Percentiles rank a stretch among this genome's conserved stretches.
These are phyloP conservation scores for Pseudofabraea citricarpa DNA, from an alignment of 2,329 filamentous ascomycete genomes.

Conservation along the genomic window DNA sequence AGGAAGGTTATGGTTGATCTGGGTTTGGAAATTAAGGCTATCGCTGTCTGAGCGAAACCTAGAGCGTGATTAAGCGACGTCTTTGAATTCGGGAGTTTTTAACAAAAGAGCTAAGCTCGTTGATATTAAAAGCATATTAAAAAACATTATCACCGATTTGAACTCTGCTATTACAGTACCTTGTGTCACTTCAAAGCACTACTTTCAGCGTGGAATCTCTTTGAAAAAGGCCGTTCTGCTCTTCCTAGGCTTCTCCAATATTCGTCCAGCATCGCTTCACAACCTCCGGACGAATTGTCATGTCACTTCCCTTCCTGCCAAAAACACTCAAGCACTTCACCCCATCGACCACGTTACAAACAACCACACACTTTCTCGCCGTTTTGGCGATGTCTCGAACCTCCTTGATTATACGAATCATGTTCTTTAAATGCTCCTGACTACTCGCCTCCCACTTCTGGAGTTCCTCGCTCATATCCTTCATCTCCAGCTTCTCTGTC, in stretches of 20 bases:
- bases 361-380: constrained; percentile 4
- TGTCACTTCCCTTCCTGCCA: background rate
- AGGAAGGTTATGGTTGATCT: constrained; percentile 13
- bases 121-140: too few relatives aligned
- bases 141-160: too few relatives aligned
- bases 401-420: constrained; percentile 4
- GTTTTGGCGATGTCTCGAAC: constrained; percentile 4
- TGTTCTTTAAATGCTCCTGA: constrained; percentile 4
- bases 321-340: constrained; percentile 7
- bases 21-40: constrained; percentile 8
- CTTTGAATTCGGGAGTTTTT: too few relatives aligned
- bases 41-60: too few relatives aligned
- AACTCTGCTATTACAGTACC: too few relatives aligned
- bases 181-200: background rate
- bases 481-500: constrained; percentile 3
- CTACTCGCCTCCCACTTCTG: constrained; percentile 5
- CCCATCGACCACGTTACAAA: constrained; percentile 4
- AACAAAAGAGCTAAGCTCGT: too few relatives aligned
- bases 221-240: background rate
- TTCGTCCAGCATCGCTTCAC: background rate
- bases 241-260: background rate
- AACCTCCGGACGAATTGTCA: constrained; percentile 1
- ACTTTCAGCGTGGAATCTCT: background rate
- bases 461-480: constrained; percentile 6
- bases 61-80: too few relatives aligned